A percentile compares a stretch with the other conserved stretches of the same genome.
phyloP scores from a whole-genome alignment of 495 filamentous ascomycete genomes.

The Penicillium longicatenatum region DNA sequence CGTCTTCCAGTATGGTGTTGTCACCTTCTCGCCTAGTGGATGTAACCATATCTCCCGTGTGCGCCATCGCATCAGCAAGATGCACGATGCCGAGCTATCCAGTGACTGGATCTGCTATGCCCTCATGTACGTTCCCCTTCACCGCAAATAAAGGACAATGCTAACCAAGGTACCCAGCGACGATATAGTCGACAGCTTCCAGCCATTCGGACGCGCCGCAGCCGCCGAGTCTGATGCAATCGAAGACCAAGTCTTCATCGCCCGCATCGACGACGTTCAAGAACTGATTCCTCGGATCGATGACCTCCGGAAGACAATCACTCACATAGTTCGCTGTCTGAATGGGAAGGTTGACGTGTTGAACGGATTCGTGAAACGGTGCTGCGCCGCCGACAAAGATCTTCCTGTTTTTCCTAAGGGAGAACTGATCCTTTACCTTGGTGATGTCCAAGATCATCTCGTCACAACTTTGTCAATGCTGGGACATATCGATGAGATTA shows the following conservation, averaged over 20 bases:
- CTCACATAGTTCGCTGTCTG: slow-evolving; percentile 81
- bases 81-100: slow-evolving; percentile 83
- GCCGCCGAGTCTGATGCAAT: slow-evolving; percentile 83
- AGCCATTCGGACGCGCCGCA: slow-evolving; percentile 73
- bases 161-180: slow-evolving; percentile 57
- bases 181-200: slow-evolving; percentile 92
- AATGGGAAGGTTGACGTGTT: slow-evolving; percentile 94
- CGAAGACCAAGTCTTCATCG: slow-evolving; percentile 88
- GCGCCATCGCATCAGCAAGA: slow-evolving; percentile 75
- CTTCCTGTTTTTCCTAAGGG: slow-evolving; percentile 83
- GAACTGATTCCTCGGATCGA: slow-evolving; percentile 80
- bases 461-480: slow-evolving; percentile 92
- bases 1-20: slow-evolving; percentile 86
- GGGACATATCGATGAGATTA: slow-evolving; percentile 90
- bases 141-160: neutral
- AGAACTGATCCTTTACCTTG: slow-evolving; percentile 88
- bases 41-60: slow-evolving; percentile 78
- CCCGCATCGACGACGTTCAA: slow-evolving; percentile 79
- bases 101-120: slow-evolving; percentile 99
- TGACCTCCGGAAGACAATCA: slow-evolving; percentile 83
- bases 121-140: slow-evolving; percentile 67
- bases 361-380: slow-evolving; percentile 93
- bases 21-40: slow-evolving; percentile 83
- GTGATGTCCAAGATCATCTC: slow-evolving; percentile 97
- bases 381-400: slow-evolving; percentile 69